These are phyloP conservation scores for Lizonia empirigonia DNA, from an alignment of 2,329 filamentous ascomycete species.

Conservation along the genomic window DNA sequence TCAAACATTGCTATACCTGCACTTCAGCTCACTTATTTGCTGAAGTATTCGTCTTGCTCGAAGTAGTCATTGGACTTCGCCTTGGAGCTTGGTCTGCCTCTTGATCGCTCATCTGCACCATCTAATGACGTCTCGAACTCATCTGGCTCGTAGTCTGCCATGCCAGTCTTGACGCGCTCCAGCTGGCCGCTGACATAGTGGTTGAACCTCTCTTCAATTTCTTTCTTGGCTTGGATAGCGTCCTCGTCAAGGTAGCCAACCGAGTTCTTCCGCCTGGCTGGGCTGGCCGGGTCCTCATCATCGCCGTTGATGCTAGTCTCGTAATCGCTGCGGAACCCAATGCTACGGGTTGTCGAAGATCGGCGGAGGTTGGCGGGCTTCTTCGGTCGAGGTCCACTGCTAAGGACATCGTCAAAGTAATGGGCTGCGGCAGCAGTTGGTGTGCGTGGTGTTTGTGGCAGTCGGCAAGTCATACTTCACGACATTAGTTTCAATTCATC, in stretches of 20 bases:
- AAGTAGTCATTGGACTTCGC: constrained; percentile 39
- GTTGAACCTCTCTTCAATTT: constrained; percentile 67
- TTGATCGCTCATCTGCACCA: constrained; percentile 30
- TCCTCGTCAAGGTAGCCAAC: constrained; percentile 61
- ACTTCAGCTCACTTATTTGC: constrained; percentile 20
- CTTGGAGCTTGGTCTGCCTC: constrained; percentile 15
- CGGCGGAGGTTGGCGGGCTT: constrained; percentile 67
- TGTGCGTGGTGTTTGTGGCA: constrained; percentile 86
- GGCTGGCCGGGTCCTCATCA: constrained; percentile 36
- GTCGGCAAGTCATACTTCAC: constrained; percentile 35
- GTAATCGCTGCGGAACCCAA: constrained; percentile 82
- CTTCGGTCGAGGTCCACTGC: constrained; percentile 52
- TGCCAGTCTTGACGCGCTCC: constrained; percentile 69
- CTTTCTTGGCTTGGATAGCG: constrained; percentile 48
- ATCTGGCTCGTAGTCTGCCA: constrained; percentile 61
- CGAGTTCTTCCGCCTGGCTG: constrained; percentile 49
- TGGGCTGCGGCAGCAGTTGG: constrained; percentile 83
- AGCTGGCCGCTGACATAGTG: constrained; percentile 84
- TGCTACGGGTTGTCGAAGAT: constrained; percentile 81
- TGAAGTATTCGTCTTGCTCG: constrained; percentile 38
- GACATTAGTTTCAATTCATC: constrained; percentile 51
- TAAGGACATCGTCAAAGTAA: constrained; percentile 94
- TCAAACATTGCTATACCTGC: constrained; percentile 6
- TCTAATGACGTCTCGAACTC: constrained; percentile 67
- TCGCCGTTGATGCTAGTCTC: constrained; percentile 50